Conservation (phyloP, 2,329 filamentous ascomycete species). For the Botrytis tulipae region DNA sequence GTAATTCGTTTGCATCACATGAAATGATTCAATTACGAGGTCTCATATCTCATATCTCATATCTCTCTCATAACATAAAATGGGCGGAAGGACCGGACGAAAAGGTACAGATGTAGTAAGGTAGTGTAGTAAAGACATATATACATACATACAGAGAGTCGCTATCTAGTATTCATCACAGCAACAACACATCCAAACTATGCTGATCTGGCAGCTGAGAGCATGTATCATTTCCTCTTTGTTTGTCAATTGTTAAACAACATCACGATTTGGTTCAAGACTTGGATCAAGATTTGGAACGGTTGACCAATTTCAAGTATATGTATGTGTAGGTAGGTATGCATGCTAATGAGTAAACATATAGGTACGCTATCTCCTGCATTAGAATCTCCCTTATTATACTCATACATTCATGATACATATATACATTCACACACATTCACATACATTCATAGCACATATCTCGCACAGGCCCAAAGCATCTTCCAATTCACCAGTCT, state of each 20-base stretch:
- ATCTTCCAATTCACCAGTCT: neutral
- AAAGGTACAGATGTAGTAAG: neutral
- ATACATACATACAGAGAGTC: too few species aligned
- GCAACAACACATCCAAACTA: neutral
- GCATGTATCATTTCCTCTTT: neutral
- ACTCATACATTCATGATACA: too few species aligned
- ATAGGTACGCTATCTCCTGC: neutral
- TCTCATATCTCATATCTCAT: neutral
- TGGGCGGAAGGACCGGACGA: neutral
- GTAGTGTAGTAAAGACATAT: too few species aligned
- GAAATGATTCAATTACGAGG: conserved; percentile 19
- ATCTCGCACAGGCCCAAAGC: neutral
- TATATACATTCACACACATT: too few species aligned
- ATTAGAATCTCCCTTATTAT: neutral
- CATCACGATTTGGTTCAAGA: neutral
- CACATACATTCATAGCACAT: too few species aligned
- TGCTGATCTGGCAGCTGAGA: neutral
- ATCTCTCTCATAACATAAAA: neutral
- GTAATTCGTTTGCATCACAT: conserved; percentile 12
- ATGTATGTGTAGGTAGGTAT: neutral
- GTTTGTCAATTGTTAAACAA: neutral
- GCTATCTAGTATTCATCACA: neutral
- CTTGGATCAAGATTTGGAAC: neutral
- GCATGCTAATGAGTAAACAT: too few species aligned
- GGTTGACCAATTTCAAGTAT: neutral